Conservation (phyloP, 2,329 filamentous ascomycete species). For the Ascosphaera aggregata region DNA sequence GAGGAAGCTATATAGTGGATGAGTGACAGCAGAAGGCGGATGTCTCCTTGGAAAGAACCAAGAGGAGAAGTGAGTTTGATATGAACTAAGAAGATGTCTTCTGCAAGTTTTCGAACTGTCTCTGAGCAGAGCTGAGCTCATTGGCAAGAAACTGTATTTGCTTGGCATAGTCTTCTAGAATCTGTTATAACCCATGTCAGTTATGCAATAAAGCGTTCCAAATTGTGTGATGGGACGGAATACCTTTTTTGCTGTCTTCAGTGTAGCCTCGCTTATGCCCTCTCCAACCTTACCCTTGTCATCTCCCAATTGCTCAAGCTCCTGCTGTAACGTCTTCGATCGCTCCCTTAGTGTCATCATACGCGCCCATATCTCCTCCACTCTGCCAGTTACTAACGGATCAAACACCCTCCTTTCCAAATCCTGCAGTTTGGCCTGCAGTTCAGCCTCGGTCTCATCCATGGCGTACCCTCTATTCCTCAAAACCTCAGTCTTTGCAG, state of each 20-base stretch:
- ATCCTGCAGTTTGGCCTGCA: slow-evolving; percentile 36
- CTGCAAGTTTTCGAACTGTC: slow-evolving; percentile 35
- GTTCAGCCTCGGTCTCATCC: slow-evolving; percentile 37
- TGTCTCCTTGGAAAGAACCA: not conserved
- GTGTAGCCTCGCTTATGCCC: slow-evolving; percentile 31
- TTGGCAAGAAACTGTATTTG: slow-evolving; percentile 35
- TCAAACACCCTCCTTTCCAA: slow-evolving; percentile 36
- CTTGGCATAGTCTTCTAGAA: slow-evolving; percentile 26
- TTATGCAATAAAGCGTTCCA: not conserved
- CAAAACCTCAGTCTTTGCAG: slow-evolving; percentile 40
- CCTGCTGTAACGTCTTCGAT: slow-evolving; percentile 32
- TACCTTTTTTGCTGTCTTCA: slow-evolving; percentile 38
- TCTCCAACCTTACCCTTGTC: slow-evolving; percentile 18
- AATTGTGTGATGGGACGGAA: slow-evolving; percentile 5
- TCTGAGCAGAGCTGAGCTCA: slow-evolving; percentile 33
- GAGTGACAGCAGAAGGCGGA: not conserved
- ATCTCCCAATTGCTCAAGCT: slow-evolving; percentile 32
- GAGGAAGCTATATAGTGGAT: not conserved
- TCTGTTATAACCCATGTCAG: slow-evolving; percentile 11
- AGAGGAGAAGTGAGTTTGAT: slow-evolving; percentile 1
- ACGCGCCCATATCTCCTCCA: slow-evolving; percentile 43
- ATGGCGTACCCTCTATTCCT: slow-evolving; percentile 41
- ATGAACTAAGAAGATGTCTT: slow-evolving; percentile 8
- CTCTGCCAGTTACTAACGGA: slow-evolving; percentile 33
- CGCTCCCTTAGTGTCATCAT: slow-evolving; percentile 39